Evolutionary conservation across 2,329 filamentous ascomycete genomes (phyloP).

Genomic region (Fragosphaeria purpurea): DNA sequence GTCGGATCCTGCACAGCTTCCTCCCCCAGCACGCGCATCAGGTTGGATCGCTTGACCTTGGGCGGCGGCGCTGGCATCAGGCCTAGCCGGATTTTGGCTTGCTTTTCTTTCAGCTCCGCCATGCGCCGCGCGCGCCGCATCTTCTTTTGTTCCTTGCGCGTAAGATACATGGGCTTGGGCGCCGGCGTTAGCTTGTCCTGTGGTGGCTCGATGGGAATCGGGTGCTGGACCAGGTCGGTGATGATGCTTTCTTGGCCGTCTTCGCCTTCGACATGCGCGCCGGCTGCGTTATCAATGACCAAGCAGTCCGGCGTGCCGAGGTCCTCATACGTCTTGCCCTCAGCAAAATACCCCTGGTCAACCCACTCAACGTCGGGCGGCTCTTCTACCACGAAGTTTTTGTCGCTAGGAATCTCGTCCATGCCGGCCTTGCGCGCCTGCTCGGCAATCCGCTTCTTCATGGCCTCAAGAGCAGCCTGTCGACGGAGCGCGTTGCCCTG

Average conservation of each 20-base stretch:
- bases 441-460: conserved; percentile 88
- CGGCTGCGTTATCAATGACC: conserved; percentile 22
- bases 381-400: conserved; percentile 72
- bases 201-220: conserved; percentile 79
- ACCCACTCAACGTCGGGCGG: conserved; percentile 95
- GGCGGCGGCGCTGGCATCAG: conserved; percentile 83
- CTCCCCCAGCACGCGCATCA: conserved; percentile 94
- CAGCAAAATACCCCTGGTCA: conserved; percentile 72
- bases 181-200: conserved; percentile 74
- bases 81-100: conserved; percentile 89
- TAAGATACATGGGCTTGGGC: conserved; percentile 86
- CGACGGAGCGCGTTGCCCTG: conserved; percentile 83
- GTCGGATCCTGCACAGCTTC: conserved; percentile 91
- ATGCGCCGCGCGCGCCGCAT: conserved; percentile 80
- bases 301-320: conserved; percentile 55
- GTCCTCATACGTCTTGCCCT: conserved; percentile 63
- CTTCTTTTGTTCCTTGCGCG: conserved; percentile 83
- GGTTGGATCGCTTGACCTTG: conserved; percentile 93
- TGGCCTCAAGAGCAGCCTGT: conserved; percentile 80
- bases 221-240: conserved; percentile 86
- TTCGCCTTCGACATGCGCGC: not conserved
- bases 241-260: conserved; percentile 81
- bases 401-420: conserved; percentile 85
- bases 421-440: conserved; percentile 84
- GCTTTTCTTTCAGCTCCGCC: conserved; percentile 89